These are phyloP conservation scores for Torulaspora pretoriensis DNA, from an alignment of 1,139 yeast species.

Conservation along the genomic window DNA sequence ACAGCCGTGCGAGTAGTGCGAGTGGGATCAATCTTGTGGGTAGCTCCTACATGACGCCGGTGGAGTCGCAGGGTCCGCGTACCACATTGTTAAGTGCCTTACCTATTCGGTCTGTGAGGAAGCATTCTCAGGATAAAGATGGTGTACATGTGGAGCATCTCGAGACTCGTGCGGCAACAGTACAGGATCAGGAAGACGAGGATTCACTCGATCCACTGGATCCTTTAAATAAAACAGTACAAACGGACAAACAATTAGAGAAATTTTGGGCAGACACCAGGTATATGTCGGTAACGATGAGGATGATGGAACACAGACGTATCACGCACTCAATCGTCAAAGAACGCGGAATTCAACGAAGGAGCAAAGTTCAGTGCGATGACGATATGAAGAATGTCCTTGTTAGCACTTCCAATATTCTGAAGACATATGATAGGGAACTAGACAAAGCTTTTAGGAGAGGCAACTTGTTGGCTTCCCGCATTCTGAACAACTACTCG, in stretches of 20 bases:
- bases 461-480: slow-evolving; percentile 32
- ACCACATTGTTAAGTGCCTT: slow-evolving; percentile 11
- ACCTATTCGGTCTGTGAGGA: slow-evolving; percentile 11
- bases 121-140: slow-evolving; percentile 10
- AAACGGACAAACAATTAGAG: slow-evolving; percentile 25
- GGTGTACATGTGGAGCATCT: slow-evolving; percentile 15
- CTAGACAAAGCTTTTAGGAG: slow-evolving; percentile 23
- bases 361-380: slow-evolving; percentile 18
- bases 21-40: slow-evolving; percentile 4
- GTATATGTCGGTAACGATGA: slow-evolving; percentile 25
- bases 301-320: slow-evolving; percentile 28
- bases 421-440: slow-evolving; percentile 24
- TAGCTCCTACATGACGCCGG: slow-evolving; percentile 9
- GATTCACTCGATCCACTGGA: slow-evolving; percentile 6
- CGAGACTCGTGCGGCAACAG: slow-evolving; percentile 5
- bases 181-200: slow-evolving; percentile 2
- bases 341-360: slow-evolving; percentile 19
- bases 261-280: slow-evolving; percentile 28
- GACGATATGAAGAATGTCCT: slow-evolving; percentile 21
- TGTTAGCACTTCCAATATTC: slow-evolving; percentile 18
- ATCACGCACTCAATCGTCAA: slow-evolving; percentile 27
- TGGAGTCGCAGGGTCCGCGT: slow-evolving; percentile 4
- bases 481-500: slow-evolving; percentile 32
- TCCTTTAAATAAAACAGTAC: slow-evolving; percentile 6
- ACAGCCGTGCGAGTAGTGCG: slow-evolving; percentile 11